A percentile compares a stretch with the other conserved stretches of the same genome.
Evolutionary conservation across 192 early-diverging fungal genomes (phyloP).

Genomic region (Linnemannia exigua): DNA sequence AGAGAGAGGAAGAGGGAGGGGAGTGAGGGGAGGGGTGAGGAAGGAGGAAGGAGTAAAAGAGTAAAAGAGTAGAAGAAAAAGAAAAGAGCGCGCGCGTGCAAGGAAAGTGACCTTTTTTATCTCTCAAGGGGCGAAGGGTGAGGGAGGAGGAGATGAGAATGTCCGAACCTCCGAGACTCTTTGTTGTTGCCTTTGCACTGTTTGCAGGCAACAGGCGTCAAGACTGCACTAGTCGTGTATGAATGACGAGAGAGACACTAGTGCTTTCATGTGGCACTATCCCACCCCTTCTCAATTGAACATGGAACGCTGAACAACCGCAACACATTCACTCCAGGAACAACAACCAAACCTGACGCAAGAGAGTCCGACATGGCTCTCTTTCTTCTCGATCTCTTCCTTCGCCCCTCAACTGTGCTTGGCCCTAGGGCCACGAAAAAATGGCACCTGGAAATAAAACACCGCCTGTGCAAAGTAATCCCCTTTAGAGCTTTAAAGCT

Average conservation of each 20-base stretch:
- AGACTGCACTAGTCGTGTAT: no score
- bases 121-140: not conserved
- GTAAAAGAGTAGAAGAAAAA: not conserved
- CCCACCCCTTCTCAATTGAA: not conserved
- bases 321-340: not conserved
- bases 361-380: conserved; percentile 5
- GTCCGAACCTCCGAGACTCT: not conserved
- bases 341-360: not conserved
- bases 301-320: no score
- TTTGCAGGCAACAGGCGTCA: no score
- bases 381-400: not conserved
- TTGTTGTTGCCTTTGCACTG: not conserved
- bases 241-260: no score
- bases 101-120: not conserved
- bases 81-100: conserved; percentile 1
- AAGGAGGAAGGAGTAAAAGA: conserved; percentile 1
- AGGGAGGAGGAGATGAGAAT: not conserved
- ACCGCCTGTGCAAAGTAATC: not conserved
- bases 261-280: not conserved
- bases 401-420: conserved; percentile 12
- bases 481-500: not conserved
- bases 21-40: not conserved
- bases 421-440: conserved; percentile 10
- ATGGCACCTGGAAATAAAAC: not conserved
- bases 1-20: not conserved